Base-by-base conservation (phyloP, 345 rosid species). In the Lumnitzera littorea region DNA sequence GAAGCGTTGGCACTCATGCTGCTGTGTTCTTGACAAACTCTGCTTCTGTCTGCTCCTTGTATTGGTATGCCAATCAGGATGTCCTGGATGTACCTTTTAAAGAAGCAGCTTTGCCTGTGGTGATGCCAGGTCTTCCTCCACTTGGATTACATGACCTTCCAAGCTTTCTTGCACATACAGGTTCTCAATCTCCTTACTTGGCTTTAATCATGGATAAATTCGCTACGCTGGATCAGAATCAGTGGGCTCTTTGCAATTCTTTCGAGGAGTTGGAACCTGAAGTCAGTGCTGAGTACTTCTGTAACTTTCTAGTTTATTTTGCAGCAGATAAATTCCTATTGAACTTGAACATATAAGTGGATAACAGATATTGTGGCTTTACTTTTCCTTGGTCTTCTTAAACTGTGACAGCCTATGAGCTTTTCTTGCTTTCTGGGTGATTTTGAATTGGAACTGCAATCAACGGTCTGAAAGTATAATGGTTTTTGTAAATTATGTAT, bases 221-320 rank as follows among this genome's bases (percentile, higher is more conserved):
- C 50, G 25, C 57, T 11, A 24, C 3, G 15, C 62, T 74, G 48
- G 62, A 65, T 12, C 16, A 62, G 59, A 63, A 54, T 65, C 76
- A 82, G 48, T 75, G 76, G 83, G 78, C 78, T 46, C 58, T 82
- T 62, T 73, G 80, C 61, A 82, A 78, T 67, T 73, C 81, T 43
- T 76, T 72, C 46, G 67, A 72, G 47, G 82, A 73, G 60, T 76
- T 82, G 58, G 84, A 79, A 65, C 56, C 47, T 50, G 79, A 77
- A 84, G 84, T 79, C 69, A 61, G n/a, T 36, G 14, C 5, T 9
- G 13, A 46, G 31, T 5, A 27, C 12, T 47, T 58, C 50, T 14
- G 16, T 20, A 36, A 5, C 43, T 36, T 36, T 36, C 43, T 9
- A 43, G 36, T 24, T 27, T 27, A 27, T 27, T 27, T 27, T 27